Conservation (phyloP, 371 early-diverging fungal species). For the Mortierella sp. region DNA sequence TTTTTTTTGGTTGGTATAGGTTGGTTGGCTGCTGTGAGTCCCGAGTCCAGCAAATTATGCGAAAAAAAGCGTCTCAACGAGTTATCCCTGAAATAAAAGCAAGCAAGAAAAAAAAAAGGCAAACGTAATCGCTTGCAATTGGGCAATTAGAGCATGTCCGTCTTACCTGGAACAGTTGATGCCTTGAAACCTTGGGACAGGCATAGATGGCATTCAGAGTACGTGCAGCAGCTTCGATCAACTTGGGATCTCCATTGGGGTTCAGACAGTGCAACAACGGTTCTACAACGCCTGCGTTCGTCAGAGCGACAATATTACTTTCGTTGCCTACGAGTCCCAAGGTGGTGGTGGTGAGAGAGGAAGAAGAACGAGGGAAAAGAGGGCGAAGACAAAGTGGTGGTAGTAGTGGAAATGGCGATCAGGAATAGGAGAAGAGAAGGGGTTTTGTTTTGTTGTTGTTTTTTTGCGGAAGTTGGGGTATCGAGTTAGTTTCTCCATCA, state of each 20-base stretch:
- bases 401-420: background rate
- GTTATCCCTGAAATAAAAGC: too few relatives aligned
- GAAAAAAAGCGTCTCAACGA: too few relatives aligned
- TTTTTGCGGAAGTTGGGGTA: too few relatives aligned
- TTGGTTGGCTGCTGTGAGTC: too few relatives aligned
- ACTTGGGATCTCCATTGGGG: slow-evolving; percentile 55
- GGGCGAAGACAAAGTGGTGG: background rate
- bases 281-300: slow-evolving; percentile 67
- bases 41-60: too few relatives aligned
- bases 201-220: slow-evolving; percentile 82
- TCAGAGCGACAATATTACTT: slow-evolving; percentile 68
- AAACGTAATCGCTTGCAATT: too few relatives aligned
- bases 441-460: too few relatives aligned
- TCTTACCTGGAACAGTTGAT: slow-evolving; percentile 68
- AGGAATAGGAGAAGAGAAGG: slow-evolving; percentile 3
- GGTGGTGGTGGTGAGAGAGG: background rate
- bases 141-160: too few relatives aligned
- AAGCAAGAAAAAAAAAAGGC: too few relatives aligned
- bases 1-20: too few relatives aligned
- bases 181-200: slow-evolving; percentile 65
- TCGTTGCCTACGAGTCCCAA: slow-evolving; percentile 64
- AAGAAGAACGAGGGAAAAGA: slow-evolving; percentile 10
- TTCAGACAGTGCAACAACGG: slow-evolving; percentile 71
- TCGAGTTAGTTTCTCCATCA: too few relatives aligned
- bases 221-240: slow-evolving; percentile 78